Base-by-base conservation (phyloP, 805 yeast genomes). In the Barnettozyma siamensis region DNA sequence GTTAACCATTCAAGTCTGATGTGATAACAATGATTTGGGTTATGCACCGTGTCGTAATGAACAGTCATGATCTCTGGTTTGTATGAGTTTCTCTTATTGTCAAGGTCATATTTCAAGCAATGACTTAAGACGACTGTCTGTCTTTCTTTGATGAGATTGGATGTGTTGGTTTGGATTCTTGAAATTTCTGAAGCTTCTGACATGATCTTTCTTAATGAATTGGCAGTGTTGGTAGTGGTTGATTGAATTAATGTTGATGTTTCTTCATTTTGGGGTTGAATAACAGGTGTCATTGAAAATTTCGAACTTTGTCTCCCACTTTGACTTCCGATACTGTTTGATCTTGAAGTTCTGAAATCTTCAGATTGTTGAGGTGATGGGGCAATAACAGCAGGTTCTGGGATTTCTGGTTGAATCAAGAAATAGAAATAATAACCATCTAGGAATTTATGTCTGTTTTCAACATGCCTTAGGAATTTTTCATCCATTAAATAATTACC, bases 341-440 rank as follows among this genome's bases (percentile, higher is more conserved):
- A 35, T 38, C 47, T 31, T 41, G 53, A 32, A 31, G 43, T 31
- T 29, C 3, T 39, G 29, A 27, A 2, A 7, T 27, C 37, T 4
- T 33, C 38, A 17, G 26, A 17, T 13, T 5, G 4, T 31, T 15
- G 17, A 13, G 37, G 16, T 5, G 37, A 23, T 15, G 17, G 5
- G 10, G 34, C 17, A 3, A 30, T 31, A 21, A 9, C 9, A 21
- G 24, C 24, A 21, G 24, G 24, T 15, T 37, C 35, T 12, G 24
- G 39, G 23, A 30, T 24, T 11, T 43, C 37, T 8, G 38, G 44
- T 18, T 41, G 33, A 16, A 41, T 27, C n/a, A 89, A 60, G 51
- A 77, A 80, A 55, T 91, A 91, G 60, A 91, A 91, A 58, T 88
- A 91, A 55, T 93, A 89, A 0, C 99, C 99, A 63, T 91, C 95